phyloP scores from a whole-genome alignment of 768 basidiomycete species.

The Scleroderma bovista region DNA sequence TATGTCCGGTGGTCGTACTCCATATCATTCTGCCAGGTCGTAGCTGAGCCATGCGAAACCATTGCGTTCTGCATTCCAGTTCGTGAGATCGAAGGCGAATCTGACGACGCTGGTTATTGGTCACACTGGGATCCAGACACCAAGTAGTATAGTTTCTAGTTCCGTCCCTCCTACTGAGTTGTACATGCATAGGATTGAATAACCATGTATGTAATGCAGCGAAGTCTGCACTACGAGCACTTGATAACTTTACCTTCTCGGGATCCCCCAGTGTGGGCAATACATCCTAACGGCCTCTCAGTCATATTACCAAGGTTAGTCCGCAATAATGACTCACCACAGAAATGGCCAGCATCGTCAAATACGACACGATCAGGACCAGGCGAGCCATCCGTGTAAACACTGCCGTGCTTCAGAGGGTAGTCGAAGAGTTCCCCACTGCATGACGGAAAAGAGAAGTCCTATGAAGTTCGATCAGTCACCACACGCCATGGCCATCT shows the following conservation, averaged over 20 bases:
- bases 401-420: constrained; percentile 15
- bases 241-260: neutral
- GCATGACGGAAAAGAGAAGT: constrained; percentile 20
- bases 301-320: neutral
- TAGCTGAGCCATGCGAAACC: constrained; percentile 98
- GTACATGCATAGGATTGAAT: neutral
- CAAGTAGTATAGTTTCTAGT: constrained; percentile 97
- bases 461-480: constrained; percentile 3
- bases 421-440: constrained; percentile 17
- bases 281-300: neutral
- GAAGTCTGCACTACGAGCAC: neutral
- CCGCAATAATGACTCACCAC: neutral
- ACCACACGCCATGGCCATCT: neutral
- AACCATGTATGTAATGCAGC: neutral
- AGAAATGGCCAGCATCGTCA: neutral
- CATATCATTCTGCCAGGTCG: constrained; percentile 67
- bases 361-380: constrained; percentile 24
- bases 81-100: constrained; percentile 92
- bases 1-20: too few relatives aligned
- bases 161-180: constrained; percentile 48
- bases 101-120: constrained; percentile 88
- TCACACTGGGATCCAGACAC: constrained; percentile 99
- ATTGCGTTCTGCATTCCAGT: constrained; percentile 99
- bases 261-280: constrained; percentile 1
- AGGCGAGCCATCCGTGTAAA: constrained; percentile 22